Evolutionary conservation across 1,284 basidiomycete species (phyloP).

Genomic region (Coniferiporia sulphurascens): DNA sequence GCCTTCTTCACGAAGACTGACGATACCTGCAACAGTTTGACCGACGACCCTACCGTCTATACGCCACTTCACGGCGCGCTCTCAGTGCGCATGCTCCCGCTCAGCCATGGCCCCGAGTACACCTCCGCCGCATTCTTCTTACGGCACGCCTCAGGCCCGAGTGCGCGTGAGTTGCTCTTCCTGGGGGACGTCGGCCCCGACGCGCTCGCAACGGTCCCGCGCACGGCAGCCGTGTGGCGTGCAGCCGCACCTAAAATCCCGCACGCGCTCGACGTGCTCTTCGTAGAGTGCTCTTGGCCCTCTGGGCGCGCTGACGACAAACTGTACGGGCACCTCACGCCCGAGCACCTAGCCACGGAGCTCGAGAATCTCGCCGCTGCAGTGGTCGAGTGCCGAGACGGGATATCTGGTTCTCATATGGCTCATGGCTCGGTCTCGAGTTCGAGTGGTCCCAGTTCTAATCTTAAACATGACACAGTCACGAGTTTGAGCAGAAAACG

Average conservation of each 20-base stretch:
- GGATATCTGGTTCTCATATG: neutral
- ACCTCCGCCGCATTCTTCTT: conserved; percentile 75
- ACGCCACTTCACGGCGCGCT: conserved; percentile 46
- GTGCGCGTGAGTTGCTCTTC: conserved; percentile 66
- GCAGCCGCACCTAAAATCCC: conserved; percentile 67
- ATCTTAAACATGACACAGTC: neutral
- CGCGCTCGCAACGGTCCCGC: conserved; percentile 50
- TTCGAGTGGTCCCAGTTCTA: neutral
- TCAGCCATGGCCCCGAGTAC: conserved; percentile 72
- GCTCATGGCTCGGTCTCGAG: neutral
- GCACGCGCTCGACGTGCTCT: conserved; percentile 55
- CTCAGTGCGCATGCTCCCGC: conserved; percentile 59
- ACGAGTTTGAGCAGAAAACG: neutral
- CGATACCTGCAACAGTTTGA: neutral
- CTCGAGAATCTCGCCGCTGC: conserved; percentile 59
- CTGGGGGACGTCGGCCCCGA: conserved; percentile 85
- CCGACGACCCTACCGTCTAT: conserved; percentile 37
- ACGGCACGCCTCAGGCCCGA: conserved; percentile 50
- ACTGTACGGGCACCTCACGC: conserved; percentile 75
- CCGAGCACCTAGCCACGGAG: conserved; percentile 66
- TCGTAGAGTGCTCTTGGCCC: conserved; percentile 83
- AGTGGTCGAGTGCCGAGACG: conserved; percentile 36
- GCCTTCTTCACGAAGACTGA: conserved; percentile 31
- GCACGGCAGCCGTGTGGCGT: conserved; percentile 63
- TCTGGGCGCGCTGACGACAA: conserved; percentile 52